Conservation (phyloP, 1,284 basidiomycete species). For the Leucocoprinus gongylophorus region DNA sequence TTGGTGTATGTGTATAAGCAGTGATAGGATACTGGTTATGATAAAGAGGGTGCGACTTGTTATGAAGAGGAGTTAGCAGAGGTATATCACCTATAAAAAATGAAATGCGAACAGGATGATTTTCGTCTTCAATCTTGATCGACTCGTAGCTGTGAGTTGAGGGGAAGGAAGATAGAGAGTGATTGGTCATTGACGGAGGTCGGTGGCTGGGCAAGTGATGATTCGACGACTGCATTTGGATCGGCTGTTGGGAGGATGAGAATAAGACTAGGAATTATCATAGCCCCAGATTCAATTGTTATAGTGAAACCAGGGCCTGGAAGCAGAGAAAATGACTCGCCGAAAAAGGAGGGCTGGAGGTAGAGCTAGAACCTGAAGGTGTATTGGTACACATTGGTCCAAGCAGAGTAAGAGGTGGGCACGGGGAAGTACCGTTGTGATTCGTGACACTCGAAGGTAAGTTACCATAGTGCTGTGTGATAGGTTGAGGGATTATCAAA, state of each 20-base stretch:
- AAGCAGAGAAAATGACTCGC: constrained; percentile 54
- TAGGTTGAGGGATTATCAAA: constrained; percentile 49
- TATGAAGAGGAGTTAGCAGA: constrained; percentile 15
- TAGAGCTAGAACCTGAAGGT: constrained; percentile 64
- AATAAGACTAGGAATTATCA: constrained; percentile 42
- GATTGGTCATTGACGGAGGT: constrained; percentile 31
- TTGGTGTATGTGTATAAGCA: constrained; percentile 37
- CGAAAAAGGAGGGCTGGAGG: constrained; percentile 72
- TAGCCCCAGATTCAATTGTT: constrained; percentile 17
- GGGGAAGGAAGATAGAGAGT: constrained; percentile 30
- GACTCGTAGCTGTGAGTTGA: constrained; percentile 36
- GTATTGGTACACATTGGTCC: constrained; percentile 55
- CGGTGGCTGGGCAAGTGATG: constrained; percentile 38
- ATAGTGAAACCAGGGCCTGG: constrained; percentile 11
- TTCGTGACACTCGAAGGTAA: constrained; percentile 28
- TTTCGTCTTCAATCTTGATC: constrained; percentile 63
- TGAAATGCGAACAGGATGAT: constrained; percentile 42
- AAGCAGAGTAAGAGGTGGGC: constrained; percentile 44
- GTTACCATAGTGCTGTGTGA: constrained; percentile 33
- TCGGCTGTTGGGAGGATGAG: constrained; percentile 47
- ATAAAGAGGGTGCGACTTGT: constrained; percentile 22
- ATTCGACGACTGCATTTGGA: constrained; percentile 47
- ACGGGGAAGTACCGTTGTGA: constrained; percentile 28
- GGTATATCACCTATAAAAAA: neutral
- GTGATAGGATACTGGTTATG: constrained; percentile 33